These are phyloP conservation scores for Conticribra guillardii DNA, from an alignment of 108 stramenopile species.

Conservation along the genomic window DNA sequence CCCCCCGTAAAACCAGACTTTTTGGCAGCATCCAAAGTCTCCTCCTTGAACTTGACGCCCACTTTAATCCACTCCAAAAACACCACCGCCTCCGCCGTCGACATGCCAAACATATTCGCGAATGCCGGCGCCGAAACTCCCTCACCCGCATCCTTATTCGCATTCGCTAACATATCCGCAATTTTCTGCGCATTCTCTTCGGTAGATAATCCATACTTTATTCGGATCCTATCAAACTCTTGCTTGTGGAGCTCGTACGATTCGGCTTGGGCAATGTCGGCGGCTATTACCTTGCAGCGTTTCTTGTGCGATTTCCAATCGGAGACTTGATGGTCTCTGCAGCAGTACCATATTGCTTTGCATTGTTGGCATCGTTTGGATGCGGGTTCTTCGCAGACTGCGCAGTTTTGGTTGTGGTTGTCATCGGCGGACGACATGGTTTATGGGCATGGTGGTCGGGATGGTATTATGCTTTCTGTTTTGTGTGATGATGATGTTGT, in stretches of 20 bases:
- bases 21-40: slow-evolving; percentile 65
- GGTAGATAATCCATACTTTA: slow-evolving; percentile 63
- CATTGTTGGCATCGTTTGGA: slow-evolving; percentile 57
- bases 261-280: slow-evolving; percentile 54
- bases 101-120: slow-evolving; percentile 70
- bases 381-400: slow-evolving; percentile 42
- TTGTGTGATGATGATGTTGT: too few species aligned
- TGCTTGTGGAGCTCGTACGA: slow-evolving; percentile 67
- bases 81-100: slow-evolving; percentile 72
- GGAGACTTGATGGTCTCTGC: slow-evolving; percentile 48
- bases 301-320: slow-evolving; percentile 63
- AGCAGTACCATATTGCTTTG: slow-evolving; percentile 51
- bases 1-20: slow-evolving; percentile 62
- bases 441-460: background rate
- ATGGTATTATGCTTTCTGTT: background rate
- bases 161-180: slow-evolving; percentile 53
- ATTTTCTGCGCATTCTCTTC: slow-evolving; percentile 57
- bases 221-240: slow-evolving; percentile 69
- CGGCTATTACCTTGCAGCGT: slow-evolving; percentile 46
- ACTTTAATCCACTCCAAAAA: slow-evolving; percentile 84
- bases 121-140: slow-evolving; percentile 66
- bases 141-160: slow-evolving; percentile 28
- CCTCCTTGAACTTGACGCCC: slow-evolving; percentile 75
- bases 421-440: background rate
- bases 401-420: slow-evolving; percentile 25